Base-by-base conservation (phyloP, 768 basidiomycete genomes). In the Boletus sp. region DNA sequence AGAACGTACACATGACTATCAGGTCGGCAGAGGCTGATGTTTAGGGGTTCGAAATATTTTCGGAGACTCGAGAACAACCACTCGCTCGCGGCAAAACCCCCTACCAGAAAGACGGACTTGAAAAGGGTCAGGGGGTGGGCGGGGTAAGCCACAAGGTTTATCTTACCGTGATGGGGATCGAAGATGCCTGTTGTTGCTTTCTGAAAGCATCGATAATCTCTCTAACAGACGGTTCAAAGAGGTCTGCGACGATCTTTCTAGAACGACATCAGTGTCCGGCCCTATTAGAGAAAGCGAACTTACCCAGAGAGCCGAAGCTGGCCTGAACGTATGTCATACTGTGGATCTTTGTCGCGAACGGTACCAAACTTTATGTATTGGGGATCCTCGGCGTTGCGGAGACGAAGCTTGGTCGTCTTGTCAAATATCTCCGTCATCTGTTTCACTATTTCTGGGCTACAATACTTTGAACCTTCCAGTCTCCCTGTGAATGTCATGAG, bases 1-100 rank as follows among this genome's bases (percentile, higher is more conserved):
- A 40, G 29, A n/a, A 72, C 80, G 42, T 61, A 82, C 83, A 82
- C 73, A 54, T 81, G 78, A 34, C 74, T 77, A 52, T 83, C 80
- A 0, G 82, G 83, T 8, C 80, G 72, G 47, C 75, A 72, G 17
- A 83, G 64, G 32, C 65, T 70, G 35, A 81, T 61, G n/a, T 75
- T 73, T 0, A 72, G 60, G 5, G 68, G 58, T 5, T 69, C 68
- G 10, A 84, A 67, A 6, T 68, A 60, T 47, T 62, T 66, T 38
- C 74, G 74, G 2, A 84, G 73, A 43, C 71, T 68, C 2, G 66
- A 56, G 55, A 77, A 81, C 17, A 83, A 63, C 73, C 75, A 81
- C 41, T 77, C 75, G 53, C 74, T 81, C 1, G 79, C 77, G 10
- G 77, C 75, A 63, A 82, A 82, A 0, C 80, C 81, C 7, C 82